Evolutionary conservation across 306 rosid species (phyloP), one percentile per base, ranked within the genome.

Genomic region (Carpinus fangiana): DNA sequence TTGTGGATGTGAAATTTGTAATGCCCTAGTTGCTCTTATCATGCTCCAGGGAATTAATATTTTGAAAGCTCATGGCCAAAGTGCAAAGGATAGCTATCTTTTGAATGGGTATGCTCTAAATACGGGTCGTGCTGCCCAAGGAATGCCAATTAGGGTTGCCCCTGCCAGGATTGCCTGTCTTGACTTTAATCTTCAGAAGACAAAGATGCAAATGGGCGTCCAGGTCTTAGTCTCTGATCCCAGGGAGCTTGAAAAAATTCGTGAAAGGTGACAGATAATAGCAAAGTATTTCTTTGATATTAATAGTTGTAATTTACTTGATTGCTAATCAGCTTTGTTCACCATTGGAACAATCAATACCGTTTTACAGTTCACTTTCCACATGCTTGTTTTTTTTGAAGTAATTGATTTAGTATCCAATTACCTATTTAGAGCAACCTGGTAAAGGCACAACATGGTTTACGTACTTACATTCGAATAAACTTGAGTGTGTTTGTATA

Each of bases 191-290:
- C 98, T 96, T 83, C 99, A 96, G 82, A 96, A 91, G 87, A 96
- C 99, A 82, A 96, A 96, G 88, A 93, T 96, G 99, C 99, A 96
- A 84, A 82, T 93, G 92, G 99, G 99, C 48, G 91, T 96, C 65
- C 99, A 96, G 89, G 97, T 96, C 64, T 82, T 96, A 64, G 99
- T 96, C 62, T 60, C 74, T 72, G 98, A 96, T 81, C 99, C 98
- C 14, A 90, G 96, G 86, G 99, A 96, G 80, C 98, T 93, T 72
- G 99, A 93, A 82, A 93, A 88, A 90, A 93, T 96, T 84, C 98
- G 99, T 80, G 94, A 90, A 86, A 89, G 99, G 99, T 96, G 80
- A 78, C 59, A 31, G 64, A 20, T 46, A 43, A 36, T n/a, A 70
- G 1, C 1, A 54, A 70, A 52, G 26, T 3, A 9, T 47, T 41